A percentile compares a stretch with the other conserved stretches of the same genome.
Evolutionary conservation across 1,139 yeast genomes (phyloP).

Genomic region (Sugiyamaella neomexicana): DNA sequence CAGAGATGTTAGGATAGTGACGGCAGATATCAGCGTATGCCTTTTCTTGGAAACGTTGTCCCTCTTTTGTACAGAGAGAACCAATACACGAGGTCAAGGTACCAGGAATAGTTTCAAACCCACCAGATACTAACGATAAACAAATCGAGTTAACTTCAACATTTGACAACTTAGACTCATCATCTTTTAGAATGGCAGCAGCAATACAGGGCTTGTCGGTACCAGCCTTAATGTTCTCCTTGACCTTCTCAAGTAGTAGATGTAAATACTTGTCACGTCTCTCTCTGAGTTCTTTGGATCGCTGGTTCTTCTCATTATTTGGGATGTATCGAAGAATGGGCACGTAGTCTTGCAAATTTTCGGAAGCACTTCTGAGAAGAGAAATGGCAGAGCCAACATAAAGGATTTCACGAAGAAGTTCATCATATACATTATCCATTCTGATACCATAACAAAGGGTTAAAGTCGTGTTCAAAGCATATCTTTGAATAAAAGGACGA

Average conservation of each 20-base stretch:
- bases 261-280: slow-evolving; percentile 57
- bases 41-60: slow-evolving; percentile 47
- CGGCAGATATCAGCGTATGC: slow-evolving; percentile 45
- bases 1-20: slow-evolving; percentile 38
- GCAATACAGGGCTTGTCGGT: slow-evolving; percentile 46
- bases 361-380: slow-evolving; percentile 38
- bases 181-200: slow-evolving; percentile 45
- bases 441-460: slow-evolving; percentile 56
- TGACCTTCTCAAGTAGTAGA: slow-evolving; percentile 40
- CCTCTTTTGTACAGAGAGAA: slow-evolving; percentile 53
- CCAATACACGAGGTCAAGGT: slow-evolving; percentile 62
- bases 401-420: slow-evolving; percentile 53
- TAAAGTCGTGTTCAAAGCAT: slow-evolving; percentile 54
- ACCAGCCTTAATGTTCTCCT: slow-evolving; percentile 32
- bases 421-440: slow-evolving; percentile 46
- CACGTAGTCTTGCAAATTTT: slow-evolving; percentile 56
- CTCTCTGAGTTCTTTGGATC: slow-evolving; percentile 44
- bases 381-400: slow-evolving; percentile 51
- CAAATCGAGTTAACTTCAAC: slow-evolving; percentile 60
- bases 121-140: slow-evolving; percentile 73
- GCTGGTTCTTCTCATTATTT: slow-evolving; percentile 33
- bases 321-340: slow-evolving; percentile 47
- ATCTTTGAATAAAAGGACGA: slow-evolving; percentile 50
- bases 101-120: slow-evolving; percentile 68
- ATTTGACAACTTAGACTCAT: slow-evolving; percentile 32